Evolutionary conservation across 2,329 filamentous ascomycete genomes (phyloP).

Genomic region (Ceratocystis smalleyi): DNA sequence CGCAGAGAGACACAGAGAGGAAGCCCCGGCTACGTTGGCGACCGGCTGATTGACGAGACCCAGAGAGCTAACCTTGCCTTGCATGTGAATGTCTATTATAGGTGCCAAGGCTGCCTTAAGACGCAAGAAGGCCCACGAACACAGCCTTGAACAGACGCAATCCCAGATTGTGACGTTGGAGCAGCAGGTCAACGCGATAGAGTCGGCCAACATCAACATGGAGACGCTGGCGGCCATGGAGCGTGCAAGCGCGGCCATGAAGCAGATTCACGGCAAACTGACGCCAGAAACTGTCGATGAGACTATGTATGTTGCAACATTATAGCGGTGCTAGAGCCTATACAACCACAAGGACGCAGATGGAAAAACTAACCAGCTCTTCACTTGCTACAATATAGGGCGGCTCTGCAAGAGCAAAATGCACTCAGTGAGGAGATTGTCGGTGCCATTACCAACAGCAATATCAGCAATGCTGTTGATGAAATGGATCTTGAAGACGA

Average conservation of each 20-base stretch:
- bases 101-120: conserved; percentile 79
- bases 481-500: conserved; percentile 77
- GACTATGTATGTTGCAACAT: conserved; percentile 58
- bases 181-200: conserved; percentile 90
- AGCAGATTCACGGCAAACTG: conserved; percentile 76
- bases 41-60: neutral
- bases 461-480: conserved; percentile 55
- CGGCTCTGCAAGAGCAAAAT: conserved; percentile 80
- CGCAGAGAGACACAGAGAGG: no score
- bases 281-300: conserved; percentile 90
- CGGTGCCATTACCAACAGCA: conserved; percentile 61
- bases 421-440: conserved; percentile 86
- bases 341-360: neutral
- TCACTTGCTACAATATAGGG: conserved; percentile 39
- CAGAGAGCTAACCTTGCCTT: neutral
- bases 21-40: neutral
- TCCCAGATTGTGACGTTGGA: conserved; percentile 85
- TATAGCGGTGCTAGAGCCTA: neutral
- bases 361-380: conserved; percentile 6
- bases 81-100: conserved; percentile 27
- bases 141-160: conserved; percentile 77
- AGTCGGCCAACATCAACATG: conserved; percentile 96
- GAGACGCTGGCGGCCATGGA: conserved; percentile 92
- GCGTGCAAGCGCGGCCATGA: conserved; percentile 78
- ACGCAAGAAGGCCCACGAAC: conserved; percentile 89